These are phyloP conservation scores for Venturiaceae sp. DNA, from an alignment of 2,329 filamentous ascomycete species.

Conservation along the genomic window DNA sequence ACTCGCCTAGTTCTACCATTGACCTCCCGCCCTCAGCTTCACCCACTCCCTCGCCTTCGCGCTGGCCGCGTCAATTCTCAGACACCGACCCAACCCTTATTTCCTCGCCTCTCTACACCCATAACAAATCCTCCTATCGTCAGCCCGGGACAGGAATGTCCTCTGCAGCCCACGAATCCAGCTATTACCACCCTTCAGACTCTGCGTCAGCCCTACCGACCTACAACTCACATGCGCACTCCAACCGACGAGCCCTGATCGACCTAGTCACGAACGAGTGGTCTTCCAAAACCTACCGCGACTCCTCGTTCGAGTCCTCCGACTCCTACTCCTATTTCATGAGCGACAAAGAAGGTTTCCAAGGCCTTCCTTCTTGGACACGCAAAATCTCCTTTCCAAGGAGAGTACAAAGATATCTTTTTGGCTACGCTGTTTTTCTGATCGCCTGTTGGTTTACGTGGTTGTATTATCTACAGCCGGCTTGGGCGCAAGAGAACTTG, in stretches of 20 bases:
- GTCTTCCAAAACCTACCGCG: slow-evolving; percentile 15
- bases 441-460: slow-evolving; percentile 24
- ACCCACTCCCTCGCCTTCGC: no score
- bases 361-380: background rate
- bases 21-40: no score
- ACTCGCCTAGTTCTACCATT: no score
- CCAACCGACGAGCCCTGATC: slow-evolving; percentile 11
- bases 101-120: background rate
- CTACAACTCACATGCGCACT: background rate
- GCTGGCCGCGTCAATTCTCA: background rate
- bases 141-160: background rate
- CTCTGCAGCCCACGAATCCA: background rate
- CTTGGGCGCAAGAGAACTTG: slow-evolving; percentile 21
- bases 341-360: slow-evolving; percentile 21
- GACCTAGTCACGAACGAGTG: slow-evolving; percentile 17
- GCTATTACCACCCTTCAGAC: slow-evolving; percentile 1
- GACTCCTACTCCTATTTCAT: slow-evolving; percentile 19
- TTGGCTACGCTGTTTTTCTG: slow-evolving; percentile 20
- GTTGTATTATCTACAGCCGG: slow-evolving; percentile 26
- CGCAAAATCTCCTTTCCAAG: slow-evolving; percentile 19
- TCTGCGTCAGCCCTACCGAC: background rate
- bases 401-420: slow-evolving; percentile 24
- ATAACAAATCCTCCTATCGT: background rate
- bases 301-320: slow-evolving; percentile 26
- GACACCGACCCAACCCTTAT: background rate